Evolutionary conservation across 202 grass and related monocot genomes (phyloP).

Genomic region (Schoenoplectus tabernaemontani): DNA sequence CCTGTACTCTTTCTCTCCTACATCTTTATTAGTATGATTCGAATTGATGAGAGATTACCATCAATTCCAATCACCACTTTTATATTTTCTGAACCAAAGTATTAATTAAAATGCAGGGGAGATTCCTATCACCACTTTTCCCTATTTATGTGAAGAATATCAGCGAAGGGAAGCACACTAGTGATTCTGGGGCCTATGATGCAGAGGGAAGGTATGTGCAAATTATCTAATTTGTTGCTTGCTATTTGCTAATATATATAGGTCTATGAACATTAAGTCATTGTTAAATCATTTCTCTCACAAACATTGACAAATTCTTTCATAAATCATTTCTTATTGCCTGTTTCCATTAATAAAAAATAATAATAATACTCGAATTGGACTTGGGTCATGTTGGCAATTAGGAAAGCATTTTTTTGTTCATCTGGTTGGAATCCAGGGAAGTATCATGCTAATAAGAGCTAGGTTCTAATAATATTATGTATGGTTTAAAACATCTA

Average conservation of each 20-base stretch:
- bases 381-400: neutral
- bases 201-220: constrained; percentile 39
- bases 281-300: too few species aligned
- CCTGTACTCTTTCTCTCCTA: constrained; percentile 20
- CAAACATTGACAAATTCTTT: neutral
- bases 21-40: neutral
- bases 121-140: constrained; percentile 26
- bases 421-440: neutral
- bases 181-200: constrained; percentile 54
- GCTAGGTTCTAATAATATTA: neutral
- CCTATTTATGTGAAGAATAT: constrained; percentile 47
- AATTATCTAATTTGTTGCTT: neutral
- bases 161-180: constrained; percentile 48
- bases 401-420: neutral
- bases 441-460: neutral
- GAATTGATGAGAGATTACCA: neutral
- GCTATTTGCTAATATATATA: neutral
- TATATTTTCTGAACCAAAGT: neutral
- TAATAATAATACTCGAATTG: neutral
- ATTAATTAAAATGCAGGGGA: constrained; percentile 24
- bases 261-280: neutral
- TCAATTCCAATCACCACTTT: too few species aligned
- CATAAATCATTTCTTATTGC: neutral
- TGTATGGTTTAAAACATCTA: neutral
- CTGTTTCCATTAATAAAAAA: neutral